Evolutionary conservation across 306 rosid species (phyloP).

Genomic region (Sicyos edulis): DNA sequence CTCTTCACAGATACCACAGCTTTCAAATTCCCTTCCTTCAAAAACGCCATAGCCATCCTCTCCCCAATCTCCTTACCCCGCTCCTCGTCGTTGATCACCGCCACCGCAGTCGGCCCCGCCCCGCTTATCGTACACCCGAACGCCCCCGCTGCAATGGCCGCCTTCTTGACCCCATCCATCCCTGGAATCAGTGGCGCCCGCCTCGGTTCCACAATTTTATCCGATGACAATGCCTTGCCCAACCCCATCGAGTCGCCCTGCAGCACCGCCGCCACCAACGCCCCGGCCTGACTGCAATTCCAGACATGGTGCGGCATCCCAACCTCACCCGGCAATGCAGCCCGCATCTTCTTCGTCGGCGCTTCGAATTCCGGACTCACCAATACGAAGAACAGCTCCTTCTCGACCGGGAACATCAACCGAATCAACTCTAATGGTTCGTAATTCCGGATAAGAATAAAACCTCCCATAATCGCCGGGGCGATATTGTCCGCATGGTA

Average conservation of each 20-base stretch:
- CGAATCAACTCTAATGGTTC: slow-evolving; percentile 60
- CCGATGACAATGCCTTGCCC: slow-evolving; percentile 70
- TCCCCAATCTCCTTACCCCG: slow-evolving; percentile 47
- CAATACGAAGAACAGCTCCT: slow-evolving; percentile 55
- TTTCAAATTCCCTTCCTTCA: slow-evolving; percentile 50
- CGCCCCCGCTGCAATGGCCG: slow-evolving; percentile 65
- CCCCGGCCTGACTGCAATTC: slow-evolving; percentile 82
- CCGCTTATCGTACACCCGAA: slow-evolving; percentile 92
- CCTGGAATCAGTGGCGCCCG: slow-evolving; percentile 86
- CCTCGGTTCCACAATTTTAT: slow-evolving; percentile 76
- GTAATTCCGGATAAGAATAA: slow-evolving; percentile 55
- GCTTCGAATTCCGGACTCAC: slow-evolving; percentile 81
- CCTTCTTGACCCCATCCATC: slow-evolving; percentile 84
- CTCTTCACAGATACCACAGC: slow-evolving; percentile 45
- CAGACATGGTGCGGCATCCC: slow-evolving; percentile 81
- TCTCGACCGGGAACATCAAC: slow-evolving; percentile 46
- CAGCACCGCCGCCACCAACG: slow-evolving; percentile 70
- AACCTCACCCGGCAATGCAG: slow-evolving; percentile 60
- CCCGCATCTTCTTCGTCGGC: slow-evolving; percentile 81
- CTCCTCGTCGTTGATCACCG: slow-evolving; percentile 34
- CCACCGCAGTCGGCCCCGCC: slow-evolving; percentile 82
- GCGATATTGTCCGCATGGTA: slow-evolving; percentile 89
- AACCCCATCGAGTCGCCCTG: slow-evolving; percentile 51
- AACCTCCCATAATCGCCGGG: slow-evolving; percentile 88
- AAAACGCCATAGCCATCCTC: slow-evolving; percentile 56